Conservation (phyloP, 2,329 filamentous ascomycete genomes). For the Penicillium sp. region DNA sequence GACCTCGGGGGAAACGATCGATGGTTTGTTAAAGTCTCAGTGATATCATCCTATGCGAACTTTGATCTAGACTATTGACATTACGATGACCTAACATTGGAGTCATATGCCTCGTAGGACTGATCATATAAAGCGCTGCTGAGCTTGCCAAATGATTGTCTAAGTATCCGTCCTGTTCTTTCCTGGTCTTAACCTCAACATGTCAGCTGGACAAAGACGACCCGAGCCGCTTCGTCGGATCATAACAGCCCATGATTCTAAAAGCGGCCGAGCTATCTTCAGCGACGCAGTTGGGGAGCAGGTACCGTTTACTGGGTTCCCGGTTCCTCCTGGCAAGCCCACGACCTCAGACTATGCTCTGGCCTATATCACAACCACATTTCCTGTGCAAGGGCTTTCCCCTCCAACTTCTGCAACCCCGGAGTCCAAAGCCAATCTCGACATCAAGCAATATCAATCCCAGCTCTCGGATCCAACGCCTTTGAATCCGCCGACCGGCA, state of each 20-base stretch:
- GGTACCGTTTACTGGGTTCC: neutral
- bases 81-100: neutral
- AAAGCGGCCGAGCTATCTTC: neutral
- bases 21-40: neutral
- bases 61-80: neutral
- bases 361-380: constrained; percentile 11
- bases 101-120: neutral
- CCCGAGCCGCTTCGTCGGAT: neutral
- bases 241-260: neutral
- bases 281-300: neutral
- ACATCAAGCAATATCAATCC: constrained; percentile 12
- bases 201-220: neutral
- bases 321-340: neutral
- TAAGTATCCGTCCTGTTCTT: neutral
- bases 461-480: neutral
- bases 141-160: neutral
- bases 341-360: constrained; percentile 15
- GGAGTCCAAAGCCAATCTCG: constrained; percentile 12
- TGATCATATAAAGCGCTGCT: neutral
- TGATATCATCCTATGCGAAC: neutral
- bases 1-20: too few species aligned
- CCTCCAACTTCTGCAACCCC: constrained; percentile 11
- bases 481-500: neutral
- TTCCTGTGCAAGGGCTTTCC: constrained; percentile 15
- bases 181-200: neutral